Conservation (phyloP, 352 stramenopile species). For the Globisporangium takayamanum region DNA sequence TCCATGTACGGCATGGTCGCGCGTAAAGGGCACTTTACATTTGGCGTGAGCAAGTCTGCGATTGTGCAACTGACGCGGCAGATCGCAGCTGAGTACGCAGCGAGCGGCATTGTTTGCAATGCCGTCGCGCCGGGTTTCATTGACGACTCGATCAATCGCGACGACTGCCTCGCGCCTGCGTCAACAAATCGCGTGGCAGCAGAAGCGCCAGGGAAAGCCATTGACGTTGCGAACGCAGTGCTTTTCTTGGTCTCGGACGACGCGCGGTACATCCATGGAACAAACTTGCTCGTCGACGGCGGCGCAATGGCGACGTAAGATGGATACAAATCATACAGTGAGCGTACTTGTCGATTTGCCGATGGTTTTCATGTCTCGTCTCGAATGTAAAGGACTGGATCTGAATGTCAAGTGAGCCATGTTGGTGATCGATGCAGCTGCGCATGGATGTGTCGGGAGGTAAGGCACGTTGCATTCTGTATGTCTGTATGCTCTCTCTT, state of each 20-base stretch:
- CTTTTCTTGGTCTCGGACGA: conserved; percentile 61
- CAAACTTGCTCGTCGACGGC: conserved; percentile 57
- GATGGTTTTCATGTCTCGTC: too few relatives aligned
- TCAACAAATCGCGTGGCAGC: conserved; percentile 44
- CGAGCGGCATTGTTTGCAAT: conserved; percentile 57
- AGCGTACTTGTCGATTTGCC: background rate
- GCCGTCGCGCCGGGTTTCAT: conserved; percentile 52
- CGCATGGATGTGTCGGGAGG: too few relatives aligned
- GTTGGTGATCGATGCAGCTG: too few relatives aligned
- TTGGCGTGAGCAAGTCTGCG: conserved; percentile 55
- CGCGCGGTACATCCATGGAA: conserved; percentile 53
- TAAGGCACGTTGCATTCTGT: too few relatives aligned
- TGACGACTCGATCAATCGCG: conserved; percentile 51
- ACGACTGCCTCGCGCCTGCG: conserved; percentile 45
- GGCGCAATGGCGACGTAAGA: conserved; percentile 44
- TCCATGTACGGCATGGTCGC: conserved; percentile 56
- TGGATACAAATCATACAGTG: background rate
- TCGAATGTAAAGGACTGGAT: too few relatives aligned
- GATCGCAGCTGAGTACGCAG: conserved; percentile 52
- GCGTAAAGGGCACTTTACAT: conserved; percentile 53
- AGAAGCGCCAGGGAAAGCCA: conserved; percentile 44
- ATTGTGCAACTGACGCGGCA: conserved; percentile 63
- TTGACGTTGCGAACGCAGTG: conserved; percentile 66
- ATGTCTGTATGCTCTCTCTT: too few relatives aligned
- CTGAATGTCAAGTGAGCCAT: too few relatives aligned